These are phyloP conservation scores for Viridothelium virens DNA, from an alignment of 495 filamentous ascomycete species.

Conservation along the genomic window DNA sequence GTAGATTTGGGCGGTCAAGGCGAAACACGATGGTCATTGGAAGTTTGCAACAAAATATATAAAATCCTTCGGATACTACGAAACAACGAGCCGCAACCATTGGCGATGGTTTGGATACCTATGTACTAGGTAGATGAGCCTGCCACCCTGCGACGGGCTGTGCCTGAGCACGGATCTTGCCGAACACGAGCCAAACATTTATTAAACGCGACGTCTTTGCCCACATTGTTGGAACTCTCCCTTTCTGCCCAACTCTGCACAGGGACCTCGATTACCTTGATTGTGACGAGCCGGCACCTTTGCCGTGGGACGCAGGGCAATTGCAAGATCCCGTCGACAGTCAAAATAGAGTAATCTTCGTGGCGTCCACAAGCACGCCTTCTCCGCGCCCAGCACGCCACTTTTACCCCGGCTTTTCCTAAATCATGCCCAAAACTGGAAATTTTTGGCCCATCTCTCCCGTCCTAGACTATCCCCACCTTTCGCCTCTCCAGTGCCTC, in stretches of 20 bases:
- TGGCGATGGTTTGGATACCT: no score
- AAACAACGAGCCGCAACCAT: no score
- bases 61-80: no score
- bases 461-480: not conserved
- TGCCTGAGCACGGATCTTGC: not conserved
- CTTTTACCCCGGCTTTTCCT: not conserved
- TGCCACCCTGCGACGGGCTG: no score
- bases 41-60: no score
- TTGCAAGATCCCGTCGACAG: no score
- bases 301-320: not conserved
- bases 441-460: not conserved
- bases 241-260: not conserved
- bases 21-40: no score
- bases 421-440: not conserved
- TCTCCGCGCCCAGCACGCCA: conserved; percentile 8
- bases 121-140: no score
- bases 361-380: not conserved
- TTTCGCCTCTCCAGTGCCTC: not conserved
- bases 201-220: not conserved
- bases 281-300: not conserved
- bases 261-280: not conserved
- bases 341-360: no score
- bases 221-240: no score
- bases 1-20: no score
- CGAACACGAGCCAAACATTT: not conserved